These are phyloP conservation scores for Cicer chorassanicum DNA, from an alignment of 306 rosid genomes.

Conservation along the genomic window DNA sequence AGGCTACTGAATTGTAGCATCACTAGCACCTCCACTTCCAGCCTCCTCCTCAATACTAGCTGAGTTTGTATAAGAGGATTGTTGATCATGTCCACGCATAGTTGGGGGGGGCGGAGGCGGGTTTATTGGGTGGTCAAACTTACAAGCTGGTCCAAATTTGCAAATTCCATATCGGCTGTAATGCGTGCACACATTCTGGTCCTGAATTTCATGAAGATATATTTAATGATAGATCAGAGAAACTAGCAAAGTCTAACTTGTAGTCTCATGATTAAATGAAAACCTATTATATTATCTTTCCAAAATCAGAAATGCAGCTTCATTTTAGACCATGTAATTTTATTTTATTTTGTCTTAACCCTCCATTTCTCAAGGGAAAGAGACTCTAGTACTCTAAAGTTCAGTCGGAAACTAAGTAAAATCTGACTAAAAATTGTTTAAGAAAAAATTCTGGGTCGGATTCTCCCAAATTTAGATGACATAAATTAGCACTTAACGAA, in stretches of 20 bases:
- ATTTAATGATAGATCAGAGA: constrained; percentile 10
- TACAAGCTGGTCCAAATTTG: constrained; percentile 90
- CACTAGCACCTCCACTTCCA: constrained; percentile 56
- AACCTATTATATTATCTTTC: neutral
- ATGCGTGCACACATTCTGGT: constrained; percentile 70
- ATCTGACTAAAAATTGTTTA: no score
- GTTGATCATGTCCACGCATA: constrained; percentile 55
- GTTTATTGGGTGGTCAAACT: constrained; percentile 68
- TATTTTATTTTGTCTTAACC: no score
- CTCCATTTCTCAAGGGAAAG: no score
- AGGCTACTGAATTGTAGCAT: constrained; percentile 48
- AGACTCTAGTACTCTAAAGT: no score
- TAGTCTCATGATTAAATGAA: neutral
- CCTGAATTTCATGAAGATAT: constrained; percentile 57
- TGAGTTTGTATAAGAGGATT: constrained; percentile 46
- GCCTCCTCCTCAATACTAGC: constrained; percentile 48
- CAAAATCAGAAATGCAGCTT: neutral
- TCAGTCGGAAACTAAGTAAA: no score
- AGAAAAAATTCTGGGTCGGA: no score
- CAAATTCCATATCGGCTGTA: constrained; percentile 89
- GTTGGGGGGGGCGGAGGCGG: constrained; percentile 46
- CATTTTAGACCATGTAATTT: no score
- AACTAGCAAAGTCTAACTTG: constrained; percentile 12
- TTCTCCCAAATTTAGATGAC: no score
- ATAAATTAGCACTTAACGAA: neutral